Conservation (phyloP, 176 grass and related monocot species). For the Puya raimondii region DNA sequence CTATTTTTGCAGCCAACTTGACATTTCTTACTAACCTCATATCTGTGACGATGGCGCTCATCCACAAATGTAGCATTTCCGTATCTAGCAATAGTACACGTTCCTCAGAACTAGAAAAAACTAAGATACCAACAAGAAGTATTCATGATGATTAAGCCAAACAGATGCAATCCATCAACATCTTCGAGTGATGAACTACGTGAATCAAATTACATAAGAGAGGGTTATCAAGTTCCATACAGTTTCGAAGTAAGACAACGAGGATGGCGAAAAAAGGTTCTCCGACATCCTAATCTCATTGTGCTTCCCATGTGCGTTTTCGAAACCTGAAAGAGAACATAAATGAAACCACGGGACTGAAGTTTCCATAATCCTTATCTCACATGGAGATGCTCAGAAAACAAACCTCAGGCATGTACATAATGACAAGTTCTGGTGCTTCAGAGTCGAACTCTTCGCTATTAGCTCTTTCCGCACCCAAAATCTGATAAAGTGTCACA, state of each 20-base stretch:
- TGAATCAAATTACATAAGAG: not conserved
- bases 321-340: constrained; percentile 49
- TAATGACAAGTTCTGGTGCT: constrained; percentile 49
- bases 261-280: constrained; percentile 57
- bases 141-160: not conserved
- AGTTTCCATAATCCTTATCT: not conserved
- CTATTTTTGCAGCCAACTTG: no score
- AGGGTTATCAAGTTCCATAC: constrained; percentile 26
- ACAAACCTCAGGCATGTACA: constrained; percentile 94
- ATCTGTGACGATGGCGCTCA: constrained; percentile 97
- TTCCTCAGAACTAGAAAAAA: constrained; percentile 19
- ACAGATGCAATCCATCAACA: not conserved
- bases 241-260: constrained; percentile 72
- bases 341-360: constrained; percentile 12
- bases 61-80: constrained; percentile 58
- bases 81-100: constrained; percentile 50
- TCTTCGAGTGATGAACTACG: not conserved
- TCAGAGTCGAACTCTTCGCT: constrained; percentile 85
- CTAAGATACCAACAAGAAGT: not conserved
- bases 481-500: constrained; percentile 34
- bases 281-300: constrained; percentile 77
- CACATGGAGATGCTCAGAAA: not conserved
- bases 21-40: constrained; percentile 51
- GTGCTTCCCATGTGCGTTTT: constrained; percentile 98
- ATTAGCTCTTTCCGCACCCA: constrained; percentile 61